Conservation (phyloP, 2,329 filamentous ascomycete species). For the Calonectria leucothoes region DNA sequence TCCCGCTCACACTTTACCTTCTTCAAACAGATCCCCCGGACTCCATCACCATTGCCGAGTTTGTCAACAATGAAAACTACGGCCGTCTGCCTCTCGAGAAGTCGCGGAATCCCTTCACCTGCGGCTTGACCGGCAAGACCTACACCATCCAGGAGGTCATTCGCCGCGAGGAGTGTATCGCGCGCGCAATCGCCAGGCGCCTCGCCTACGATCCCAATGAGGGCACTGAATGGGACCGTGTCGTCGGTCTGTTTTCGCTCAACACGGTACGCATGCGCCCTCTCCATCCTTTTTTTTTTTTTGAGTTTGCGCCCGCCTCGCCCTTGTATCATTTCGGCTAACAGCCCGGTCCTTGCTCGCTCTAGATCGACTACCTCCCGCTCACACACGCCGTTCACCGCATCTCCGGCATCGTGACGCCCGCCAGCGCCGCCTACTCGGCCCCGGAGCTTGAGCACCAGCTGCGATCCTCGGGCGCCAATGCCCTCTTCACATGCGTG, state of each 20-base stretch:
- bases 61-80: slow-evolving; percentile 79
- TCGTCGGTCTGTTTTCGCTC: slow-evolving; percentile 80
- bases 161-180: slow-evolving; percentile 73
- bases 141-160: slow-evolving; percentile 73
- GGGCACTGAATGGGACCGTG: slow-evolving; percentile 85
- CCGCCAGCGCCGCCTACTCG: slow-evolving; percentile 81
- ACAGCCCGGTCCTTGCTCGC: not conserved
- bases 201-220: slow-evolving; percentile 77
- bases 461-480: slow-evolving; percentile 75
- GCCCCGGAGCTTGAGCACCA: slow-evolving; percentile 78
- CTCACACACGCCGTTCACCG: slow-evolving; percentile 80
- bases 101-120: slow-evolving; percentile 79
- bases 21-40: slow-evolving; percentile 70
- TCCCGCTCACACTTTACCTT: not conserved
- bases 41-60: slow-evolving; percentile 78
- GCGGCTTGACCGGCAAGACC: slow-evolving; percentile 77
- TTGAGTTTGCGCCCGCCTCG: no score
- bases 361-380: slow-evolving; percentile 79
- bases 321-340: not conserved
- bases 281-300: slow-evolving; percentile 8
- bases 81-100: slow-evolving; percentile 73
- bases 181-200: slow-evolving; percentile 76
- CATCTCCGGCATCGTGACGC: slow-evolving; percentile 78
- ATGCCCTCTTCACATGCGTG: slow-evolving; percentile 77
- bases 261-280: slow-evolving; percentile 72